Evolutionary conservation across 225 moss, liverwort and hornwort species (phyloP).

Genomic region (Takakia lepidozioides): DNA sequence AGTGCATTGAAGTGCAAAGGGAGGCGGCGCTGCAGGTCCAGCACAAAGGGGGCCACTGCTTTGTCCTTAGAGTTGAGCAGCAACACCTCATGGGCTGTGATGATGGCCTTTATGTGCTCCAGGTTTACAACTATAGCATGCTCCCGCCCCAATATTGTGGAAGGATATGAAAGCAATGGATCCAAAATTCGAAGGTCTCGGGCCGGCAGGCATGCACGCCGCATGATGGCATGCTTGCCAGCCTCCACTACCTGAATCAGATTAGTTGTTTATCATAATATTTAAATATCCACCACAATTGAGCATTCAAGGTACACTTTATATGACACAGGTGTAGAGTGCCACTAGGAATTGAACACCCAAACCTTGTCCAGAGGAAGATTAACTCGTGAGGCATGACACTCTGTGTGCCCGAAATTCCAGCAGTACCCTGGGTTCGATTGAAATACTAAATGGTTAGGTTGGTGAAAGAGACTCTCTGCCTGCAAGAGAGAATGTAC

Average conservation of each 20-base stretch:
- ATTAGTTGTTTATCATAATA: too few relatives aligned
- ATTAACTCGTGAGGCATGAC: too few relatives aligned
- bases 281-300: too few relatives aligned
- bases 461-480: too few relatives aligned
- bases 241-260: conserved; percentile 61
- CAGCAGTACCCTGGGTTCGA: too few relatives aligned
- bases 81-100: conserved; percentile 97
- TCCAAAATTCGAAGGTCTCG: conserved; percentile 94
- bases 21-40: conserved; percentile 80
- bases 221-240: conserved; percentile 97
- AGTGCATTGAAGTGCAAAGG: conserved; percentile 74
- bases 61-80: conserved; percentile 77
- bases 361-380: too few relatives aligned
- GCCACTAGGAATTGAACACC: too few relatives aligned
- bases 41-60: conserved; percentile 61
- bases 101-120: conserved; percentile 86
- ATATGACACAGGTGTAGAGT: too few relatives aligned
- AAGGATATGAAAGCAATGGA: conserved; percentile 86
- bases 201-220: conserved; percentile 88
- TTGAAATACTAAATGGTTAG: too few relatives aligned
- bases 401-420: too few relatives aligned
- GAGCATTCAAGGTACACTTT: too few relatives aligned
- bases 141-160: conserved; percentile 94
- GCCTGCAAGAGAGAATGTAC: too few relatives aligned
- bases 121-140: conserved; percentile 91